Base-by-base conservation (phyloP, 2,329 filamentous ascomycete species). In the Clonostachys byssicola region DNA sequence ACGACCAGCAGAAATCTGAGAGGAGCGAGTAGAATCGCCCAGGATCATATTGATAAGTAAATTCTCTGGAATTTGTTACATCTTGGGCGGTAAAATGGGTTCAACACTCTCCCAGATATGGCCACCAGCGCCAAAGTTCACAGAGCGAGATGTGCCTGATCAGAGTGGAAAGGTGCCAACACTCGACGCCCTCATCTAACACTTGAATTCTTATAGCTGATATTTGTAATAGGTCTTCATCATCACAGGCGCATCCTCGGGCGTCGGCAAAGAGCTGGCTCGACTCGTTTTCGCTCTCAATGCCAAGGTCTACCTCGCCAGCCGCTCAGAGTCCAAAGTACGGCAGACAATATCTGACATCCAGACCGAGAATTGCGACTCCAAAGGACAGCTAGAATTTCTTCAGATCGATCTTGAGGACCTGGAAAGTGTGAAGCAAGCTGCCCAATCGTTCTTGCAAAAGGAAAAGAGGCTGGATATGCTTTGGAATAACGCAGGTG, bases 211-310 rank as follows among this genome's bases (percentile, higher is more conserved):
- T 30, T 4, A 10, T 10, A 30, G 23, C 23, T 30, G 2, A 30
- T 30, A 30, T 30, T 30, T 4, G 23, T 10, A 3, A 8, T 10
- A 30, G 23, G 73, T 79, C 33, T 74, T 67, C 57, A 70, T 83
- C 39, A 67, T 82, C 5, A 82, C 62, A 0, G 62, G 60, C 16
- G 51, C 56, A 34, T 60, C 60, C 42, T 53, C 54, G 0, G 61
- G 62, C 67, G 63, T 79, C 4, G 78, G 78, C 5, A 67, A 71
- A 18, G 74, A 79, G 49, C 63, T 81, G 2, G 63, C 62, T 36
- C 68, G 67, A 23, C 72, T 81, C 4, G 64, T 83, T 6, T 83
- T 81, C 56, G 56, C 62, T 5, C 68, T 67, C 14, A 74, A 78
- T 46, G 77, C 64, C 14, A 77, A 62, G 4, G 69, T 82, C 20